Conservation (phyloP, 768 basidiomycete species). For the Saitozyma podzolica region DNA sequence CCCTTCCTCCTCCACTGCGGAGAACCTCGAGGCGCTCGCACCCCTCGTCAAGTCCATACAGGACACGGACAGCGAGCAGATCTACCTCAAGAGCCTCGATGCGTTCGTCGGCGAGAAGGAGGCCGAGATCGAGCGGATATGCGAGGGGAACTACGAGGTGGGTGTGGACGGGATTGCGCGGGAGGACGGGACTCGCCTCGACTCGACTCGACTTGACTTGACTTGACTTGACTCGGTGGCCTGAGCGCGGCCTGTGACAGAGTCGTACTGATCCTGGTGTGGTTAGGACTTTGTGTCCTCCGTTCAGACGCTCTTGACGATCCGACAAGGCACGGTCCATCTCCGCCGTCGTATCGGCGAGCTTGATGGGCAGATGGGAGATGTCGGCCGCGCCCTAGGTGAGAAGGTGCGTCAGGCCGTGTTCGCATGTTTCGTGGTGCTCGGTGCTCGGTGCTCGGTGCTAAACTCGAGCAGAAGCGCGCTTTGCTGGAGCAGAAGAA, state of each 20-base stretch:
- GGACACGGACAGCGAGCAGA: slow-evolving; percentile 80
- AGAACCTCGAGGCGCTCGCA: slow-evolving; percentile 92
- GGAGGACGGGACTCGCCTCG: neutral
- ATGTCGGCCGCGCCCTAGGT: slow-evolving; percentile 80
- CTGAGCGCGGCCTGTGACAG: too few species aligned
- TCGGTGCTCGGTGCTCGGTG: neutral
- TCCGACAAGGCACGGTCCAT: slow-evolving; percentile 93
- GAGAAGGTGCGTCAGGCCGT: slow-evolving; percentile 75
- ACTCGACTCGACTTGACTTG: neutral
- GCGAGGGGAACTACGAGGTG: slow-evolving; percentile 83
- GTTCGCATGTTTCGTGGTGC: too few species aligned
- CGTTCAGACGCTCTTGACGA: slow-evolving; percentile 91
- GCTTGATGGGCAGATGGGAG: slow-evolving; percentile 81
- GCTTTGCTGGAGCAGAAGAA: slow-evolving; percentile 83
- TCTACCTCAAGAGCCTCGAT: slow-evolving; percentile 80
- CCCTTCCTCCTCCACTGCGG: slow-evolving; percentile 49
- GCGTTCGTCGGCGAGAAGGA: slow-evolving; percentile 92
- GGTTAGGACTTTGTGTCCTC: slow-evolving; percentile 87
- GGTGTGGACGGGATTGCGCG: too few species aligned
- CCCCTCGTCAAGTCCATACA: slow-evolving; percentile 94
- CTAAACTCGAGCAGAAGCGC: slow-evolving; percentile 62
- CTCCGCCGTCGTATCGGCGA: slow-evolving; percentile 88
- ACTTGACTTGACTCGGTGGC: neutral
- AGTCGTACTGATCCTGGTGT: neutral
- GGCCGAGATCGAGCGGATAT: slow-evolving; percentile 91